These are phyloP conservation scores for Centella asiatica DNA, from an alignment of 129 eudicot species.

Conservation along the genomic window DNA sequence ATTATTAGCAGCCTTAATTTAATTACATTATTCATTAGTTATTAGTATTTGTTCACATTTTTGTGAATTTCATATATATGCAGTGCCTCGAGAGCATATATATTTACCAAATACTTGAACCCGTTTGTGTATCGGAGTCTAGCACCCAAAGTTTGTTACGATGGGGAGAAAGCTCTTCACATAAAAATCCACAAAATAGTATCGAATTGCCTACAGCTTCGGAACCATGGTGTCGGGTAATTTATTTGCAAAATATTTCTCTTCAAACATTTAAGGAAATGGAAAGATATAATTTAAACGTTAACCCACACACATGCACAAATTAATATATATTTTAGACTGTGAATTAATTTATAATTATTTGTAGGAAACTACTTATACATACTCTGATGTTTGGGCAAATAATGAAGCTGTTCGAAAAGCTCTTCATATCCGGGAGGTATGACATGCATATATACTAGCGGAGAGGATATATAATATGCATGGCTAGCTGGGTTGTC, in stretches of 20 bases:
- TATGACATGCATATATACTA: too few species aligned
- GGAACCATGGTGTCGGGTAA: conserved; percentile 11
- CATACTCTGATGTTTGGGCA: conserved; percentile 6
- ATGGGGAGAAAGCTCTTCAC: not conserved
- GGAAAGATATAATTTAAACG: not conserved
- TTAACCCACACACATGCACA: too few species aligned
- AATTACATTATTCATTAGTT: too few species aligned
- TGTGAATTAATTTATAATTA: not conserved
- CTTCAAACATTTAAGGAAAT: too few species aligned
- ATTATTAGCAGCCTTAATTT: too few species aligned
- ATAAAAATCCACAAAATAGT: not conserved
- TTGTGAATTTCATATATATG: not conserved
- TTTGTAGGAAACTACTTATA: conserved; percentile 1
- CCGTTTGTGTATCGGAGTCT: not conserved
- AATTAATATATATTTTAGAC: too few species aligned
- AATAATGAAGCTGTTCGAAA: conserved; percentile 15
- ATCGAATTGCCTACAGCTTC: not conserved
- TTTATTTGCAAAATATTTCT: not conserved
- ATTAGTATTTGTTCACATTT: not conserved
- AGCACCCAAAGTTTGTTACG: not conserved
- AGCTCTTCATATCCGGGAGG: conserved; percentile 20
- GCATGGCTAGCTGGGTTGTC: too few species aligned
- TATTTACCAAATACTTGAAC: conserved; percentile 8
- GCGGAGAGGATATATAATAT: too few species aligned
- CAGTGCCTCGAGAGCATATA: conserved; percentile 8